Percentiles rank a stretch among this genome's conserved stretches.
Evolutionary conservation across 345 rosid species (phyloP).

Genomic region (Acer saccharum): DNA sequence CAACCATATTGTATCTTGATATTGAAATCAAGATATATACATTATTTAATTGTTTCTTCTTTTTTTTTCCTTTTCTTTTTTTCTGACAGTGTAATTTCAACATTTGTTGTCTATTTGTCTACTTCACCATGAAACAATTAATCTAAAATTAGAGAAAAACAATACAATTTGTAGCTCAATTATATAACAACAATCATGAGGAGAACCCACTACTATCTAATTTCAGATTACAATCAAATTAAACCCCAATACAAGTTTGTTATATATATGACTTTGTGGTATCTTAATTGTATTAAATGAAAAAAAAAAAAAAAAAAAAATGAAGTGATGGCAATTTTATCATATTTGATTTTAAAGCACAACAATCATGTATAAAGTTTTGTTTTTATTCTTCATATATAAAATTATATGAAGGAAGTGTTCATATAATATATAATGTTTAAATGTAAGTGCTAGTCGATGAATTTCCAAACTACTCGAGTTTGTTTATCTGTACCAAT

Average conservation of each 20-base stretch:
- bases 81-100: too few relatives aligned
- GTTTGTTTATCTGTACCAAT: too few relatives aligned
- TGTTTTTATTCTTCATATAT: not conserved
- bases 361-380: not conserved
- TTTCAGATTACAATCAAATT: too few relatives aligned
- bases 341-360: not conserved
- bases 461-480: not conserved
- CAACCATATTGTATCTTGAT: too few relatives aligned
- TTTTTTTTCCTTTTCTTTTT: too few relatives aligned
- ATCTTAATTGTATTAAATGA: not conserved
- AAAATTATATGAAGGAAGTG: too few relatives aligned
- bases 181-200: not conserved
- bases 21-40: too few relatives aligned
- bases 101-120: not conserved
- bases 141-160: not conserved
- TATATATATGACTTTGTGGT: too few relatives aligned
- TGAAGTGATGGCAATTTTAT: not conserved
- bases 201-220: conserved; percentile 12
- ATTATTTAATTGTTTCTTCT: too few relatives aligned
- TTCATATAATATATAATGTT: too few relatives aligned
- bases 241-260: too few relatives aligned
- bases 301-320: not conserved
- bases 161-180: not conserved
- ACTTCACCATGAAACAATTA: not conserved
- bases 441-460: not conserved